phyloP scores from a whole-genome alignment of 1,284 basidiomycete genomes.

The Trichosporon asahii region DNA sequence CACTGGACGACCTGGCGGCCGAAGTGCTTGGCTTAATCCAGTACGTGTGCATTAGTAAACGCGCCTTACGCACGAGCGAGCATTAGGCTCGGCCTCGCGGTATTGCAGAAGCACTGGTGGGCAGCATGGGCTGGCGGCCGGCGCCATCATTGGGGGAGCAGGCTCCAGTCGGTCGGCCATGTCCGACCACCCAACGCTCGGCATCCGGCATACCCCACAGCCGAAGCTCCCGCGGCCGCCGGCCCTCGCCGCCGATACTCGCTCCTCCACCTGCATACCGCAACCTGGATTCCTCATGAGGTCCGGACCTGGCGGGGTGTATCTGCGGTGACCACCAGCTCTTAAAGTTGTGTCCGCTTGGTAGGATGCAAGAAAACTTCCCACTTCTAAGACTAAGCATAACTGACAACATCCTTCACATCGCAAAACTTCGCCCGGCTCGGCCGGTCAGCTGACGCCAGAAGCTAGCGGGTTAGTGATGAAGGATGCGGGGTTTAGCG shows the following conservation, averaged over 20 bases:
- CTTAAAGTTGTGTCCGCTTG: background rate
- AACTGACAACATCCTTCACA: too few species aligned
- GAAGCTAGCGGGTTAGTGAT: too few species aligned
- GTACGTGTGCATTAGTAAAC: background rate
- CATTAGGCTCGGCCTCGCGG: background rate
- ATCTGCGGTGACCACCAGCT: background rate
- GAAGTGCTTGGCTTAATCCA: background rate
- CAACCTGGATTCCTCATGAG: conserved; percentile 7
- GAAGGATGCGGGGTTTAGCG: too few species aligned
- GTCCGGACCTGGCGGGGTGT: background rate
- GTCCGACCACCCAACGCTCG: background rate
- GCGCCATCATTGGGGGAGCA: background rate
- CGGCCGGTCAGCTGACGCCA: too few species aligned
- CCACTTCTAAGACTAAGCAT: too few species aligned
- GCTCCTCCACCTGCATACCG: background rate
- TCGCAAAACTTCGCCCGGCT: too few species aligned
- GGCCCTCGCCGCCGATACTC: background rate
- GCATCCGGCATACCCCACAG: conserved; percentile 5
- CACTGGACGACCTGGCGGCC: background rate
- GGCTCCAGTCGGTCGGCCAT: background rate
- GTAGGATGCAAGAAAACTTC: background rate
- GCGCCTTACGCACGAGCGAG: background rate
- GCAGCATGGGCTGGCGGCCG: background rate
- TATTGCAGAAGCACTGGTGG: background rate
- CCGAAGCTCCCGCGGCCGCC: background rate